Evolutionary conservation across 164 flowering plant genomes (phyloP).

Genomic region (Dillenia suffruticosa): DNA sequence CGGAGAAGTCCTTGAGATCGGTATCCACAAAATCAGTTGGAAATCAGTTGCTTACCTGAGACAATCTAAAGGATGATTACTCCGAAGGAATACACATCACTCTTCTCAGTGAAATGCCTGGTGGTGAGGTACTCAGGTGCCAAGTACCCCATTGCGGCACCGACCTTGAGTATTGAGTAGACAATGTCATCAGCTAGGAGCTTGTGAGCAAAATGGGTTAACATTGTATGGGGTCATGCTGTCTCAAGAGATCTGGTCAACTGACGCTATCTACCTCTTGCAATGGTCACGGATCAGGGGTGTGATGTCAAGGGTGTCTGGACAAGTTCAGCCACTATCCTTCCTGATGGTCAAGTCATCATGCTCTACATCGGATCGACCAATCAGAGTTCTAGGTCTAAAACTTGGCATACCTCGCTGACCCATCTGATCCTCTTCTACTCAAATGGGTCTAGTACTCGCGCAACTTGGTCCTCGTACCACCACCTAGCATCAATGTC

Average conservation of each 20-base stretch:
- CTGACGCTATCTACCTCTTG: conserved; percentile 74
- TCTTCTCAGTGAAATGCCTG: conserved; percentile 51
- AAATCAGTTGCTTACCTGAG: conserved; percentile 33
- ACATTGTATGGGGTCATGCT: conserved; percentile 87
- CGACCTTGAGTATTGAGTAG: conserved; percentile 44
- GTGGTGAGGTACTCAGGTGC: conserved; percentile 61
- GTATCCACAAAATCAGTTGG: conserved; percentile 31
- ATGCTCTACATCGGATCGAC: conserved; percentile 88
- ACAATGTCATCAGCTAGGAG: conserved; percentile 50
- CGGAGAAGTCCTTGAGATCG: conserved; percentile 33
- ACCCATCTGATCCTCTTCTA: conserved; percentile 71
- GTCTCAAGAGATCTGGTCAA: conserved; percentile 75
- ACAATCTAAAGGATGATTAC: conserved; percentile 47
- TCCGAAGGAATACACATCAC: conserved; percentile 56
- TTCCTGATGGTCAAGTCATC: conserved; percentile 52
- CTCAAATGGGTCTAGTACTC: conserved; percentile 66
- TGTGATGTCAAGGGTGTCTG: conserved; percentile 77
- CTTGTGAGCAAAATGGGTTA: no score
- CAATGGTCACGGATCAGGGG: conserved; percentile 77
- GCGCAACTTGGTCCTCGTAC: conserved; percentile 62
- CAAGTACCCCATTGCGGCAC: conserved; percentile 61
- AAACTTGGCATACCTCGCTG: conserved; percentile 60
- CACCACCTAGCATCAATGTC: conserved; percentile 52
- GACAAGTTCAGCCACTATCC: conserved; percentile 87
- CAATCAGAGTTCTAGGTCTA: conserved; percentile 63